phyloP scores from a whole-genome alignment of 345 rosid species.

The Populus pruinosa region DNA sequence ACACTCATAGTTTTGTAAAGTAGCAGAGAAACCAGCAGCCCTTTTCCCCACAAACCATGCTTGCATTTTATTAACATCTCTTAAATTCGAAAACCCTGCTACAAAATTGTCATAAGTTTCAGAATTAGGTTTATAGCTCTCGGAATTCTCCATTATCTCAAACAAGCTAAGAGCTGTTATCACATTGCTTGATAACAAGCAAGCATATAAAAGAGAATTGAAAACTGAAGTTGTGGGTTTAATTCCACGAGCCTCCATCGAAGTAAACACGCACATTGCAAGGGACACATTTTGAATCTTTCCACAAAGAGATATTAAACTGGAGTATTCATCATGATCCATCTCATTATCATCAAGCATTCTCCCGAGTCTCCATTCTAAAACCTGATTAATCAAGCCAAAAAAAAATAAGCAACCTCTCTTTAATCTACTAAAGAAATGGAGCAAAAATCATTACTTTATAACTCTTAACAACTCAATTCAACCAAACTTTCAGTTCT shows the following conservation, averaged over 20 bases:
- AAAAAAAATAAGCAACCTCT: background rate
- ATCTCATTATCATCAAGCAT: constrained; percentile 24
- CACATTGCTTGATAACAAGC: constrained; percentile 13
- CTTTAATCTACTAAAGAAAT: background rate
- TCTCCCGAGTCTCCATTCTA: constrained; percentile 43
- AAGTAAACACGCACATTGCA: constrained; percentile 32
- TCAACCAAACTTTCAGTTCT: background rate
- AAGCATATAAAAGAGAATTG: constrained; percentile 33
- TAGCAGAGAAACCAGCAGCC: constrained; percentile 29
- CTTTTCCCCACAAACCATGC: constrained; percentile 33
- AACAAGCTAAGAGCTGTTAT: constrained; percentile 34
- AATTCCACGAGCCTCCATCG: constrained; percentile 39
- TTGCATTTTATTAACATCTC: constrained; percentile 25
- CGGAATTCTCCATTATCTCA: constrained; percentile 40
- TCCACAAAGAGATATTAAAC: constrained; percentile 34
- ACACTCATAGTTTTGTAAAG: constrained; percentile 28
- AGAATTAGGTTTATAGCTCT: constrained; percentile 19
- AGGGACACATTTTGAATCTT: constrained; percentile 30
- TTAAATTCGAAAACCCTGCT: constrained; percentile 27
- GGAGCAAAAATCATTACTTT: background rate
- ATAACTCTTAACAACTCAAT: background rate
- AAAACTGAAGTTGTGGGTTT: constrained; percentile 28
- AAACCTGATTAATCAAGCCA: constrained; percentile 23
- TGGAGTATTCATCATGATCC: constrained; percentile 18
- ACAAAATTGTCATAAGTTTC: constrained; percentile 37